Evolutionary conservation across 2,329 filamentous ascomycete species (phyloP), one percentile per base, ranked within the genome.

Genomic region (Phaeoacremonium minimum): DNA sequence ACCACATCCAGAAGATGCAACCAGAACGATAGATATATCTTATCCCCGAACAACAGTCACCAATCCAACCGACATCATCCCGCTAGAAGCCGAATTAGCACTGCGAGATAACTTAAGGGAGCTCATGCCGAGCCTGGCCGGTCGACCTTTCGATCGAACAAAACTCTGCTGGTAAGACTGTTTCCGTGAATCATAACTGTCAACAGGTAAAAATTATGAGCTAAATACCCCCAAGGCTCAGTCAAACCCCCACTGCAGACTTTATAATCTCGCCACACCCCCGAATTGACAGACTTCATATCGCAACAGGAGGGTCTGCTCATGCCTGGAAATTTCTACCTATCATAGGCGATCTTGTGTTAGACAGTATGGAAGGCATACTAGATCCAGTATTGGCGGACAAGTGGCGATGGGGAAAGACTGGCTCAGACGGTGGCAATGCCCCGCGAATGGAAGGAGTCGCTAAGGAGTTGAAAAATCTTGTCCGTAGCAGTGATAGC

Each of bases 11-110:
- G 22, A 26, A n/a, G 22, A 26, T n/a, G 9, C 22, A n/a, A 9
- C 22, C n/a, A 26, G 22, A 26, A 3, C n/a, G 22, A 26, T 26
- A 9, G 9, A 26, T 9, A 26, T n/a, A 9, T 26, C 22, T 9
- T 9, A 9, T 26, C 22, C 50, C 11, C 42, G 49, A 6, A 53
- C 50, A 8, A 34, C 37, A 6, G 44, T 48, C 22, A 48, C 37
- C 15, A 44, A 52, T 35, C 51, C 49, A 3, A 37, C 33, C 4
- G 51, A 53, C 37, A 28, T 41, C 5, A 51, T 53, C 17, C 49
- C 51, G 7, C n/a, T 29, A 9, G 45, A 50, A 17, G 49, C 45
- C 2, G 52, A 55, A 33, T 9, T 9, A n/a, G 9, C 22, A n/a
- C 22, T 26, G 9, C 22, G 9, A 26, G 22, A 26, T 26, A n/a